phyloP scores from a whole-genome alignment of 331 rosid species.

The Quercus phellos region DNA sequence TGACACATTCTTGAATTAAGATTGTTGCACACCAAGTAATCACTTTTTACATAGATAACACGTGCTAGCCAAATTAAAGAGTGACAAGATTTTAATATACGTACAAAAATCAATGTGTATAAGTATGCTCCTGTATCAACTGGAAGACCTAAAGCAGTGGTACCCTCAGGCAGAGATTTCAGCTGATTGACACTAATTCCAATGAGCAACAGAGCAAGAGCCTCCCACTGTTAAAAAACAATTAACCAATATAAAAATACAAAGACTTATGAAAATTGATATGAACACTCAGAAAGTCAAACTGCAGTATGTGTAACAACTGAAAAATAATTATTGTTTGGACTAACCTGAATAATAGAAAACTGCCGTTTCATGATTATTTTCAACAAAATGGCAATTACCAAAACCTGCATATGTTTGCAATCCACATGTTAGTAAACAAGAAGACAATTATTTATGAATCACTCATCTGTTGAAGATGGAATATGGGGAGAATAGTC shows the following conservation, averaged over 20 bases:
- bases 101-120: conserved; percentile 70
- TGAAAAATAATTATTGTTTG: not conserved
- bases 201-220: conserved; percentile 81
- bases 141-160: conserved; percentile 62
- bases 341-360: conserved; percentile 79
- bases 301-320: not conserved
- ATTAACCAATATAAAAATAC: not conserved
- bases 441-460: not conserved
- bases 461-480: not conserved
- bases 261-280: not conserved
- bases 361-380: conserved; percentile 75
- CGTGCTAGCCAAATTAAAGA: not conserved
- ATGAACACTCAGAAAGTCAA: not conserved
- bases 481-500: not conserved
- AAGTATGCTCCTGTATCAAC: conserved; percentile 67
- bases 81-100: conserved; percentile 5
- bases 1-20: not conserved
- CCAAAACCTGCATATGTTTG: conserved; percentile 69
- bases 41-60: not conserved
- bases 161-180: conserved; percentile 67
- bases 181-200: conserved; percentile 89
- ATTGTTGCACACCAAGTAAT: not conserved
- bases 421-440: conserved; percentile 12
- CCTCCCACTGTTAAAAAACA: conserved; percentile 72
- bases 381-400: conserved; percentile 78